A percentile compares a stretch with the other conserved stretches of the same genome.
Conservation (phyloP, 345 rosid species). For the Syzygium aqueum region DNA sequence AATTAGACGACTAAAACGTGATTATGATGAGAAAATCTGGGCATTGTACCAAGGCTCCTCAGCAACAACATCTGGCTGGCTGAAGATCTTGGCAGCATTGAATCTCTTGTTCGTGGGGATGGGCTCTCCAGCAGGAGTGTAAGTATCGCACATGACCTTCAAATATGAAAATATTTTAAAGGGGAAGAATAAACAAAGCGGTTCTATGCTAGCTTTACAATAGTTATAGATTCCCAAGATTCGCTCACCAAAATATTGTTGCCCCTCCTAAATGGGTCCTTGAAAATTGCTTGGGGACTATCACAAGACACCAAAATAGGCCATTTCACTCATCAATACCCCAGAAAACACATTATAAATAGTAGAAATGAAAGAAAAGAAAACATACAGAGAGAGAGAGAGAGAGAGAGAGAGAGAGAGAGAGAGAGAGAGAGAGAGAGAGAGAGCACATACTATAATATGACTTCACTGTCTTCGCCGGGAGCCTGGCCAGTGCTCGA, state of each 20-base stretch:
- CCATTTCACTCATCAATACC: not conserved
- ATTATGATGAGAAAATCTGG: not conserved
- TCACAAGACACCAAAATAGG: not conserved
- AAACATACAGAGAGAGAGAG: not conserved
- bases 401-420: not conserved
- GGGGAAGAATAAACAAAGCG: not conserved
- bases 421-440: not conserved
- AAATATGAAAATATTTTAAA: not conserved
- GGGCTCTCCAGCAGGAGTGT: conserved; percentile 23
- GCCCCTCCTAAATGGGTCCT: conserved; percentile 23
- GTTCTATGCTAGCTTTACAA: not conserved
- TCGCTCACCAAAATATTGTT: conserved; percentile 23
- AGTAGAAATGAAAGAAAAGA: not conserved
- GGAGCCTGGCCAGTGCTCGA: conserved; percentile 26
- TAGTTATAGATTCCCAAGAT: not conserved
- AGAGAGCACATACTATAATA: conserved; percentile 8
- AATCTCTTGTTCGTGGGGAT: conserved; percentile 23
- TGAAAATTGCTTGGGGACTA: conserved; percentile 25
- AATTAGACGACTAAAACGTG: not conserved
- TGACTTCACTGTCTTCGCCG: conserved; percentile 28
- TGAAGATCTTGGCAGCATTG: conserved; percentile 19
- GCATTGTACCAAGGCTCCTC: conserved; percentile 18
- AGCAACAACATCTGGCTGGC: conserved; percentile 13
- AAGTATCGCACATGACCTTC: conserved; percentile 24
- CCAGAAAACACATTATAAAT: not conserved